Conservation (phyloP, 106 monocot species). For the Triglochin maritima region DNA sequence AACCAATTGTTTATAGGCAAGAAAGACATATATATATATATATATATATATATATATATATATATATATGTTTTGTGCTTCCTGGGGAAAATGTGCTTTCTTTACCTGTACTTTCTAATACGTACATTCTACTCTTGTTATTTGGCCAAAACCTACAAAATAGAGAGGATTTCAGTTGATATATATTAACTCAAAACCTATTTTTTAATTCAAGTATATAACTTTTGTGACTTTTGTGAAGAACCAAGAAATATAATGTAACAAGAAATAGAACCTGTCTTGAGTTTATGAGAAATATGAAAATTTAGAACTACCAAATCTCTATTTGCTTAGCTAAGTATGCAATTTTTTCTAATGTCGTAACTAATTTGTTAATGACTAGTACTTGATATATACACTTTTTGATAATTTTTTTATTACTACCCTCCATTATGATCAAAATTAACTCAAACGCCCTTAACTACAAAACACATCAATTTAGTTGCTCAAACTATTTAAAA, state of each 20-base stretch:
- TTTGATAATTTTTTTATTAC: too few relatives aligned
- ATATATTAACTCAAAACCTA: neutral
- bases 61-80: neutral
- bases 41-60: neutral
- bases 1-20: neutral
- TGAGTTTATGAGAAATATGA: too few relatives aligned
- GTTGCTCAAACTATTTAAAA: too few relatives aligned
- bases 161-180: too few relatives aligned
- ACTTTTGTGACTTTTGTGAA: neutral
- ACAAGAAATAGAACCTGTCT: neutral
- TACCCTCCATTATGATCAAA: too few relatives aligned
- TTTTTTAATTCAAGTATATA: neutral
- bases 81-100: neutral
- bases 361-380: too few relatives aligned
- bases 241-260: neutral
- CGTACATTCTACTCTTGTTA: constrained; percentile 93
- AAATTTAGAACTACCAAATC: too few relatives aligned
- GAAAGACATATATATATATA: neutral
- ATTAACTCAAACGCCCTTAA: too few relatives aligned
- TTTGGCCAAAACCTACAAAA: constrained; percentile 78
- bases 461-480: too few relatives aligned
- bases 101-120: constrained; percentile 77
- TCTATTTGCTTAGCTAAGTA: too few relatives aligned
- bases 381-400: too few relatives aligned
- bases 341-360: too few relatives aligned